phyloP scores from a whole-genome alignment of 371 early-diverging fungal species.

The Encephalitozoon cuniculi region DNA sequence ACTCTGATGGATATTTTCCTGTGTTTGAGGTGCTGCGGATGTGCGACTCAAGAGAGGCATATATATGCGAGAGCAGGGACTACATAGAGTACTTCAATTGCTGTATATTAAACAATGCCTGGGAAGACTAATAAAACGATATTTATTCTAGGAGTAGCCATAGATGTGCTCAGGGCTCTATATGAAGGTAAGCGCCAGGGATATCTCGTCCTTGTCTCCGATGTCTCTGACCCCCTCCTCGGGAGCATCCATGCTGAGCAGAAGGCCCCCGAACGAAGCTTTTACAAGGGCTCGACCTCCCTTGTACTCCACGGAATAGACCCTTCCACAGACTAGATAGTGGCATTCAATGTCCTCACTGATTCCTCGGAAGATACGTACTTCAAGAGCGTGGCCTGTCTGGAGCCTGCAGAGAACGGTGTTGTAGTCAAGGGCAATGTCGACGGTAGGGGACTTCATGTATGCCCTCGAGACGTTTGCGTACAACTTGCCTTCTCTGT shows the following conservation, averaged over 20 bases:
- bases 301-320: constrained; percentile 10
- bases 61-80: constrained; percentile 29
- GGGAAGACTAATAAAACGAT: neutral
- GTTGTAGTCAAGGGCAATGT: constrained; percentile 25
- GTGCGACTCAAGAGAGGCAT: constrained; percentile 10
- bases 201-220: constrained; percentile 12
- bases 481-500: constrained; percentile 31
- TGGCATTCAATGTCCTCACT: constrained; percentile 16
- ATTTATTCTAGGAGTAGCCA: neutral
- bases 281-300: neutral
- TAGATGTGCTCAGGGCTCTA: neutral
- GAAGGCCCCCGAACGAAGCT: constrained; percentile 13
- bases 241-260: constrained; percentile 7
- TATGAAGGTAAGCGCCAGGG: neutral
- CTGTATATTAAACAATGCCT: neutral
- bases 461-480: constrained; percentile 23
- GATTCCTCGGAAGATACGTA: constrained; percentile 3
- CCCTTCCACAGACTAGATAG: constrained; percentile 22
- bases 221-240: neutral
- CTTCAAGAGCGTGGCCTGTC: neutral
- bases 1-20: constrained; percentile 1
- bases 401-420: neutral
- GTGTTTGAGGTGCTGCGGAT: constrained; percentile 39
- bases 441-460: neutral
- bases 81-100: constrained; percentile 40